These are phyloP conservation scores for Pseudozyma hubeiensis DNA, from an alignment of 1,284 basidiomycete genomes.

Conservation along the genomic window DNA sequence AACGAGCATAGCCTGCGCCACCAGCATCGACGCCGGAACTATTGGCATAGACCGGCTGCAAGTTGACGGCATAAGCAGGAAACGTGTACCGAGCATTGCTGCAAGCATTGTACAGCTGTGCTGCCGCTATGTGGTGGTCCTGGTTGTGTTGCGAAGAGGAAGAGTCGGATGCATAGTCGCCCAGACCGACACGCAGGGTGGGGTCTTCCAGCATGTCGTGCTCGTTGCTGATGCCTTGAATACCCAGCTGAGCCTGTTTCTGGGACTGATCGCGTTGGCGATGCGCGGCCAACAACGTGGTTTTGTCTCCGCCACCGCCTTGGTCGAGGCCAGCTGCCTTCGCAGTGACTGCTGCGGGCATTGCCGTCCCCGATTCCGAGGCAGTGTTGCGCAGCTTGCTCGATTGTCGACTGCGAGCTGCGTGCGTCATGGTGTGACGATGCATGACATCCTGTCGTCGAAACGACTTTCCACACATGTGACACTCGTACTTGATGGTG, in stretches of 20 bases:
- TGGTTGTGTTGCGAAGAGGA: conserved; percentile 25
- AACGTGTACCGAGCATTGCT: conserved; percentile 19
- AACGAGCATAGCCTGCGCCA: conserved; percentile 10
- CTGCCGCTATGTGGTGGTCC: conserved; percentile 39
- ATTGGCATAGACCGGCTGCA: conserved; percentile 1
- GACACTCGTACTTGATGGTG: conserved; percentile 43
- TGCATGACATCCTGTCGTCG: conserved; percentile 55
- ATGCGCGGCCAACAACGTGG: not conserved
- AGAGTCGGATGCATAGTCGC: conserved; percentile 20
- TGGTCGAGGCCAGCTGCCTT: not conserved
- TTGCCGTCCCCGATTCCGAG: conserved; percentile 2
- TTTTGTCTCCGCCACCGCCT: not conserved
- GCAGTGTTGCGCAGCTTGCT: conserved; percentile 36
- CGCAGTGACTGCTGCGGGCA: not conserved
- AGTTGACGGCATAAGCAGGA: conserved; percentile 10
- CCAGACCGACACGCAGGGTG: conserved; percentile 29
- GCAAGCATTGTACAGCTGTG: conserved; percentile 35
- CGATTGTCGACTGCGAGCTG: conserved; percentile 22
- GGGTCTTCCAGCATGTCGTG: conserved; percentile 33
- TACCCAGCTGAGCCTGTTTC: conserved; percentile 1
- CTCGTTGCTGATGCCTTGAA: not conserved
- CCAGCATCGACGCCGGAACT: conserved; percentile 4
- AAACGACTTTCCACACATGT: conserved; percentile 49
- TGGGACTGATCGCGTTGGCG: conserved; percentile 12
- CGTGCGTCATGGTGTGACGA: conserved; percentile 50